phyloP scores from a whole-genome alignment of 441 rosid species.

The Corymbia calophylla region DNA sequence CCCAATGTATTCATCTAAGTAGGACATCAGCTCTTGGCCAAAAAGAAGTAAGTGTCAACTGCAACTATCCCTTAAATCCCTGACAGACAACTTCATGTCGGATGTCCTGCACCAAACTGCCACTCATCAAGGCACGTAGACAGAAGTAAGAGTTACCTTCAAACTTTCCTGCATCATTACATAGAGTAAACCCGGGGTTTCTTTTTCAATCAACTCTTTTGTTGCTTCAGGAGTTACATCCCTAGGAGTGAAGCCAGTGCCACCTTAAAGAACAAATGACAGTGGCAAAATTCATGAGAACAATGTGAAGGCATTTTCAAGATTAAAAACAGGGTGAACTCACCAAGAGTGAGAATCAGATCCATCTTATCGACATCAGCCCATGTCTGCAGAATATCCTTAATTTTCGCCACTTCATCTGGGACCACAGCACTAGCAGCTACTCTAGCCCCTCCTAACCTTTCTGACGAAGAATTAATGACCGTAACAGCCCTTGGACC shows the following conservation, averaged over 20 bases:
- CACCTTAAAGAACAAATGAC: constrained; percentile 38
- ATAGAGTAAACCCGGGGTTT: constrained; percentile 85
- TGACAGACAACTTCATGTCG: not conserved
- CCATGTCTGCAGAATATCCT: constrained; percentile 67
- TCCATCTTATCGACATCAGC: constrained; percentile 68
- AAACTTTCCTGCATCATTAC: constrained; percentile 98
- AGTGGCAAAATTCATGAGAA: not conserved
- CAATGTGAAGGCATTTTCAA: not conserved
- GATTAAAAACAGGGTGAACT: not conserved
- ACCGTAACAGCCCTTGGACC: constrained; percentile 84
- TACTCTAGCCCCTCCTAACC: constrained; percentile 82
- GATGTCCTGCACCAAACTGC: not conserved
- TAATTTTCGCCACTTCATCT: constrained; percentile 69
- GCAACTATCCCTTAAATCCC: not conserved
- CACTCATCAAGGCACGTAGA: not conserved
- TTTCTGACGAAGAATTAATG: constrained; percentile 70
- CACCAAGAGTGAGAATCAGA: constrained; percentile 91
- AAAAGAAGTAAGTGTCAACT: not conserved
- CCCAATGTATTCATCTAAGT: not conserved
- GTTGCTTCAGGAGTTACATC: constrained; percentile 99
- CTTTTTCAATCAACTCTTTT: constrained; percentile 71
- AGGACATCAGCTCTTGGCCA: not conserved
- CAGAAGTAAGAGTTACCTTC: constrained; percentile 40
- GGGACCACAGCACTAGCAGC: constrained; percentile 67
- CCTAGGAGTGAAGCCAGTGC: constrained; percentile 93